A percentile compares a stretch with the other conserved stretches of the same genome.
Evolutionary conservation across 1,284 basidiomycete species (phyloP).

Genomic region (Albatrellus sp.): DNA sequence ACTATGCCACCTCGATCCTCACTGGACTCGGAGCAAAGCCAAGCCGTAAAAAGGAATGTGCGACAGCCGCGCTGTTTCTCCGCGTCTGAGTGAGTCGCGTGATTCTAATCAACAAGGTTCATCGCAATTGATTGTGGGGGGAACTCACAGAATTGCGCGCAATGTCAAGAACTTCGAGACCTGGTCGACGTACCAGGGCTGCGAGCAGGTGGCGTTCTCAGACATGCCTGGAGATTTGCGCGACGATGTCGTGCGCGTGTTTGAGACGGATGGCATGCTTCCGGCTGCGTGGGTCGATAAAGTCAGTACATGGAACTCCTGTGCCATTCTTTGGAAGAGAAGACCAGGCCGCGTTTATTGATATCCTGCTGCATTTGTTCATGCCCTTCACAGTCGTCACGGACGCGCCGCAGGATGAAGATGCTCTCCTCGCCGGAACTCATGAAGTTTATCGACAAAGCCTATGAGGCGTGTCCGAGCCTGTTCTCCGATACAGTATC

Average conservation of each 20-base stretch:
- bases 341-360: not conserved
- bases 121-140: not conserved
- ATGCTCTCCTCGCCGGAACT: constrained; percentile 21
- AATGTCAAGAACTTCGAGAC: constrained; percentile 19
- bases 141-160: constrained; percentile 18
- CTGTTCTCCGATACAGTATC: constrained; percentile 26
- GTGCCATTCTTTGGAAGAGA: not conserved
- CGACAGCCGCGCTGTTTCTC: constrained; percentile 12
- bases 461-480: constrained; percentile 21
- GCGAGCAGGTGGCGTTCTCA: constrained; percentile 17
- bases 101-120: not conserved
- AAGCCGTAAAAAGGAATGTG: constrained; percentile 2
- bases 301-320: constrained; percentile 10
- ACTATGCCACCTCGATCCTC: constrained; percentile 2
- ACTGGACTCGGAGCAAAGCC: constrained; percentile 6
- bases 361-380: not conserved
- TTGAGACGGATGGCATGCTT: constrained; percentile 15
- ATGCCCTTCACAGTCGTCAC: constrained; percentile 15
- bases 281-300: constrained; percentile 17
- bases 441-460: constrained; percentile 25
- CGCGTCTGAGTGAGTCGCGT: constrained; percentile 15
- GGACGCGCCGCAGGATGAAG: constrained; percentile 15
- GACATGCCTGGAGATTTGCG: constrained; percentile 18
- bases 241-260: constrained; percentile 14
- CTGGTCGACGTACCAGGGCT: constrained; percentile 20